A percentile compares a stretch with the other conserved stretches of the same genome.
Evolutionary conservation across 345 rosid species (phyloP).

Genomic region (Pseudoturritis turrita): DNA sequence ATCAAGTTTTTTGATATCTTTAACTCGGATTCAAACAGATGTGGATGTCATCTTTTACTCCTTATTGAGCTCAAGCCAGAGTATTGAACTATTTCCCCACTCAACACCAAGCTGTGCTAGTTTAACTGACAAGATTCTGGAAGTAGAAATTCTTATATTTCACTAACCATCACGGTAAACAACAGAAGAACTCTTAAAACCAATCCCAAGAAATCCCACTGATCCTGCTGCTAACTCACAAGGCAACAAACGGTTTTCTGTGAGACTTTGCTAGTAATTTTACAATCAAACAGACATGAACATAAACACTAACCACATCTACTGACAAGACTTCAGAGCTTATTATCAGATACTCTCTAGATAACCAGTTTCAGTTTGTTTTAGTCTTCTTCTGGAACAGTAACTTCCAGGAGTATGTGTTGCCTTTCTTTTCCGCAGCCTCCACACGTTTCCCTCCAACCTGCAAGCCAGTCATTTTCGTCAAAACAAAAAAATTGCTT

Average conservation of each 20-base stretch:
- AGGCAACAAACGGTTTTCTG: neutral
- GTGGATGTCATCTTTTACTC: neutral
- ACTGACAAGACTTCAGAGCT: neutral
- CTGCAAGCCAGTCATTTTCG: slow-evolving; percentile 29
- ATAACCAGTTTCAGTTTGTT: slow-evolving; percentile 37
- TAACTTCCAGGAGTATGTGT: slow-evolving; percentile 64
- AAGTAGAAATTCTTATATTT: neutral
- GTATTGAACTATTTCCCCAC: neutral
- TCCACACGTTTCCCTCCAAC: slow-evolving; percentile 76
- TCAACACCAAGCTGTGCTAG: neutral
- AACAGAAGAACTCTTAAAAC: neutral
- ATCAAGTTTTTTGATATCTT: neutral
- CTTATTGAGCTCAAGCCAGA: neutral
- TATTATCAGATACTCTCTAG: neutral
- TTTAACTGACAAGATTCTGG: neutral
- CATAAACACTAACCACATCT: neutral
- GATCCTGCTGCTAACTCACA: neutral
- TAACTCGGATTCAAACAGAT: neutral
- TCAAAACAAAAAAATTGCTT: neutral
- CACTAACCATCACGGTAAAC: neutral
- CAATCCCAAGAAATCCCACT: neutral
- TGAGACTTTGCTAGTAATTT: neutral
- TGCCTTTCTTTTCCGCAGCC: slow-evolving; percentile 68
- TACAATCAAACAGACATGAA: neutral
- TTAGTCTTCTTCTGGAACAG: slow-evolving; percentile 71